Evolutionary conservation across 371 early-diverging fungal species (phyloP).

Genomic region (Mortierella sp.): DNA sequence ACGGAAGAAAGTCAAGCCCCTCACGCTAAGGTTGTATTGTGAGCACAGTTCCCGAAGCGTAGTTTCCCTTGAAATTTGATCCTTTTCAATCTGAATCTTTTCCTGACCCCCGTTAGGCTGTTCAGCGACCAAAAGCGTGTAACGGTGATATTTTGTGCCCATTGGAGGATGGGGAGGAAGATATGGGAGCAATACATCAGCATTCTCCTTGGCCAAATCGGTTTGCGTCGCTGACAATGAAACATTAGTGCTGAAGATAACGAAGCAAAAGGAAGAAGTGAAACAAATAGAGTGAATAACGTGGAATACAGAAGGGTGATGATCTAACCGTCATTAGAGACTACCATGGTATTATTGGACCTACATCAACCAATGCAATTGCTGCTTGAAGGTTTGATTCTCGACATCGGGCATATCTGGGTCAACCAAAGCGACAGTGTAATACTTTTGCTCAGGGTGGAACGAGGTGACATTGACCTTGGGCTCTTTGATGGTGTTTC

Average conservation of each 20-base stretch:
- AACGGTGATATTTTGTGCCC: conserved; percentile 85
- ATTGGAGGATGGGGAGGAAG: conserved; percentile 87
- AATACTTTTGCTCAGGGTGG: conserved; percentile 75
- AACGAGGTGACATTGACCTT: conserved; percentile 72
- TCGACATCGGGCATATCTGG: conserved; percentile 62
- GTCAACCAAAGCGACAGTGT: conserved; percentile 83
- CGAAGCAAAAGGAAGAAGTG: neutral
- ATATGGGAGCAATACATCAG: conserved; percentile 75
- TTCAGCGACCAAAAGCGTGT: conserved; percentile 77
- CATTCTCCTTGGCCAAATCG: conserved; percentile 54
- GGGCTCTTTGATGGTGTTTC: conserved; percentile 70
- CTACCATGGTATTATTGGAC: neutral
- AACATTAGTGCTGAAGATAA: conserved; percentile 69
- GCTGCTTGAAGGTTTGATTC: conserved; percentile 49
- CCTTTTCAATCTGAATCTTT: conserved; percentile 60
- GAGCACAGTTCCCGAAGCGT: conserved; percentile 45
- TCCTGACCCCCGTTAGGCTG: conserved; percentile 74
- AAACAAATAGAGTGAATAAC: neutral
- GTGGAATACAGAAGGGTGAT: neutral
- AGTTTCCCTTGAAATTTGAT: conserved; percentile 54
- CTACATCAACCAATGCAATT: conserved; percentile 53
- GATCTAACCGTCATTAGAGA: neutral
- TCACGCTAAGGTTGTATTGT: conserved; percentile 35
- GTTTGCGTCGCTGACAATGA: conserved; percentile 69
- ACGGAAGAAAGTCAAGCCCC: conserved; percentile 78